Conservation (phyloP, 495 filamentous ascomycete species). For the Trichocladium uniseriatum region DNA sequence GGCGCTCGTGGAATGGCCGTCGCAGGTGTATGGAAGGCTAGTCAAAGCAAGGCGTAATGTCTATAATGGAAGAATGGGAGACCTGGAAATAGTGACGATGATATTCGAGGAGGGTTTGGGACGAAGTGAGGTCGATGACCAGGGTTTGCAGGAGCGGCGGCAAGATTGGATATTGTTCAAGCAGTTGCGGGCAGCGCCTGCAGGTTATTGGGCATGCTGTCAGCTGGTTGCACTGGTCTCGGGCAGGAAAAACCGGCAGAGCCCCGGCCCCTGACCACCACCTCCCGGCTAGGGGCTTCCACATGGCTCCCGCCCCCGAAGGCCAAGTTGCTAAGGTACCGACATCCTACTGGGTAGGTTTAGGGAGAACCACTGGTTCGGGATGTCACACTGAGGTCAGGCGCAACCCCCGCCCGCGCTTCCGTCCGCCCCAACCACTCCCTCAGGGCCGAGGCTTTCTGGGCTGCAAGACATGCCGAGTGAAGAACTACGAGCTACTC, state of each 20-base stretch:
- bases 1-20: too few relatives aligned
- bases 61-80: not conserved
- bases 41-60: not conserved
- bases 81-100: not conserved
- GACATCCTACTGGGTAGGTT: too few relatives aligned
- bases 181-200: not conserved
- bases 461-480: too few relatives aligned
- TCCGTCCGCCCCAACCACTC: not conserved
- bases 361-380: not conserved
- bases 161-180: not conserved
- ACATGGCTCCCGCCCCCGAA: not conserved
- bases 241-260: too few relatives aligned
- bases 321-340: not conserved
- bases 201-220: not conserved
- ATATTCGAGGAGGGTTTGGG: not conserved
- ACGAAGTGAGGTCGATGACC: not conserved
- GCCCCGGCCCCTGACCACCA: too few relatives aligned
- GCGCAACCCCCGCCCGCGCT: constrained; percentile 5
- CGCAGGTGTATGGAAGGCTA: not conserved
- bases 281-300: too few relatives aligned
- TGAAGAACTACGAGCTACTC: too few relatives aligned
- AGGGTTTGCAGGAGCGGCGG: not conserved
- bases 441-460: not conserved
- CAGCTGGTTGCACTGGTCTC: too few relatives aligned
- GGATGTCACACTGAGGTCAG: constrained; percentile 25